Conservation (phyloP, 768 basidiomycete species). For the Flagelloscypha sp. region DNA sequence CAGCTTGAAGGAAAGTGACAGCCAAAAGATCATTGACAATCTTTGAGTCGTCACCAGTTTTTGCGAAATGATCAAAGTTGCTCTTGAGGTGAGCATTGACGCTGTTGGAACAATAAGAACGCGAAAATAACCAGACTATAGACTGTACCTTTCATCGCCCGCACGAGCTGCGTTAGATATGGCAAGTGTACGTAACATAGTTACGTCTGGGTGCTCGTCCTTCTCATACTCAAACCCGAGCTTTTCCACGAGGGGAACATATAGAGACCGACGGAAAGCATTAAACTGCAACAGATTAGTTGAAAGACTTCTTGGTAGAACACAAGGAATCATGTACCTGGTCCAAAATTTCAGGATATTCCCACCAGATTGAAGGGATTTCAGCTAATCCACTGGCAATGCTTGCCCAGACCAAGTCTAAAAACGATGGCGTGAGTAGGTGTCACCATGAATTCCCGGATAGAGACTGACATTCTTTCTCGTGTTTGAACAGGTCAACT, state of each 20-base stretch:
- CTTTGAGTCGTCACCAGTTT: slow-evolving; percentile 63
- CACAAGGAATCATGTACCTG: slow-evolving; percentile 30
- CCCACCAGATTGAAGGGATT: slow-evolving; percentile 57
- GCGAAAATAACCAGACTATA: too few relatives aligned
- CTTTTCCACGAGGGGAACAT: slow-evolving; percentile 45
- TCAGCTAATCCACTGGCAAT: slow-evolving; percentile 44
- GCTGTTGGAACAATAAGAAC: slow-evolving; percentile 27
- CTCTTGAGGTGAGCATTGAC: slow-evolving; percentile 64
- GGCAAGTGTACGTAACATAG: slow-evolving; percentile 50
- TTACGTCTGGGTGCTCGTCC: slow-evolving; percentile 41
- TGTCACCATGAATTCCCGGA: too few relatives aligned
- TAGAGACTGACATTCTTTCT: slow-evolving; percentile 43
- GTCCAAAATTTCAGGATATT: slow-evolving; percentile 33
- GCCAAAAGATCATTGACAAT: slow-evolving; percentile 58
- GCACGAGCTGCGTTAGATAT: slow-evolving; percentile 35
- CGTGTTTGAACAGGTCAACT: slow-evolving; percentile 39
- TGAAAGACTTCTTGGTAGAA: slow-evolving; percentile 1
- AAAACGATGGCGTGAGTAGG: too few relatives aligned
- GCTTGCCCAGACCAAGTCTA: slow-evolving; percentile 78
- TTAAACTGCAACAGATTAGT: too few relatives aligned
- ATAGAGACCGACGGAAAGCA: slow-evolving; percentile 26
- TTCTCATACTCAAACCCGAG: slow-evolving; percentile 50
- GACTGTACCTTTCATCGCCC: slow-evolving; percentile 28
- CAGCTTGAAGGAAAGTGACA: slow-evolving; percentile 25
- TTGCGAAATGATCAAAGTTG: slow-evolving; percentile 64